These are phyloP conservation scores for Senecio squalidus DNA, from an alignment of 140 eudicot genomes.

Conservation along the genomic window DNA sequence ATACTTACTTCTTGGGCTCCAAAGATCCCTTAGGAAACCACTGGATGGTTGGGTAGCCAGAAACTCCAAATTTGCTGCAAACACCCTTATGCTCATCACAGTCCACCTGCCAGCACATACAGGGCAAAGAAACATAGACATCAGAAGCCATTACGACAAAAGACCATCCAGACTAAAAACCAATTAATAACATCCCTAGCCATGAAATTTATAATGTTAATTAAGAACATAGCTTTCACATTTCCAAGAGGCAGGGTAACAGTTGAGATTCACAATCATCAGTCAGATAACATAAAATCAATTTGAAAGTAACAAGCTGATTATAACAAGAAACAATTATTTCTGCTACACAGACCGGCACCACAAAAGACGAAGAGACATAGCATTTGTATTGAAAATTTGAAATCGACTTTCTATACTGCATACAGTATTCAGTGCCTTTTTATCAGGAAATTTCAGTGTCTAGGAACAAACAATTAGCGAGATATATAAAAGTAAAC, in stretches of 20 bases:
- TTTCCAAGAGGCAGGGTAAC: background rate
- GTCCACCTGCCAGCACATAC: conserved; percentile 59
- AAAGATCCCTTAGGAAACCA: conserved; percentile 99
- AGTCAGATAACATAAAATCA: background rate
- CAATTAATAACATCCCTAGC: background rate
- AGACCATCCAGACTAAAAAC: conserved; percentile 14
- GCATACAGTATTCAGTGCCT: background rate
- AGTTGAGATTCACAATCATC: conserved; percentile 6
- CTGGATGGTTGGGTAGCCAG: conserved; percentile 93
- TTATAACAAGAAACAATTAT: background rate
- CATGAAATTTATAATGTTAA: background rate
- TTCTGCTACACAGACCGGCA: no score
- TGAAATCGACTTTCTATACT: background rate
- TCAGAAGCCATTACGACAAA: background rate
- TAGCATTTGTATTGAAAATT: no score
- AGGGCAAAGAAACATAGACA: conserved; percentile 1
- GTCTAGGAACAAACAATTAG: no score
- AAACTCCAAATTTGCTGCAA: conserved; percentile 80
- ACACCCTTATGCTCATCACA: conserved; percentile 85
- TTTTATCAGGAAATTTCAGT: no score
- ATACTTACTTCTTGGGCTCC: conserved; percentile 89
- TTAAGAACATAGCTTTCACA: background rate
- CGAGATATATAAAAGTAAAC: no score
- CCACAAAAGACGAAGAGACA: no score
- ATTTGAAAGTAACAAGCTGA: background rate